A percentile compares a stretch with the other conserved stretches of the same genome.
These are phyloP conservation scores for Globisporangium canariense DNA, from an alignment of 352 stramenopile genomes.

Conservation along the genomic window DNA sequence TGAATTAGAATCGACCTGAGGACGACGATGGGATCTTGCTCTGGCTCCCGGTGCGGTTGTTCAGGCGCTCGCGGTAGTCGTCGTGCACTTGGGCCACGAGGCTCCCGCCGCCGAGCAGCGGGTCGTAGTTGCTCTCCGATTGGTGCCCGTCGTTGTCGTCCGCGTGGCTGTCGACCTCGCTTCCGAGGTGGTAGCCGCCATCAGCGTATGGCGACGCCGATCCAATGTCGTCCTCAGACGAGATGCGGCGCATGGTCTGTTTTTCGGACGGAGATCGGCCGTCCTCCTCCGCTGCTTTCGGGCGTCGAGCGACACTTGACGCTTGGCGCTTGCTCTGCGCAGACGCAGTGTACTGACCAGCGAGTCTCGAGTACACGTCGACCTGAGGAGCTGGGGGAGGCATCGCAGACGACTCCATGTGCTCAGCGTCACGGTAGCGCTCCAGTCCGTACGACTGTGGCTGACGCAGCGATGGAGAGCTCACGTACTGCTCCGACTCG, in stretches of 20 bases:
- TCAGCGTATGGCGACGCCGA: conserved; percentile 3
- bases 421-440: conserved; percentile 12
- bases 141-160: conserved; percentile 24
- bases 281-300: conserved; percentile 29
- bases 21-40: conserved; percentile 18
- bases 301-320: conserved; percentile 25
- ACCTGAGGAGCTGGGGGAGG: conserved; percentile 53
- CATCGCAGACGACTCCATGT: conserved; percentile 22
- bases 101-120: conserved; percentile 53
- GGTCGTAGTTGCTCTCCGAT: conserved; percentile 52
- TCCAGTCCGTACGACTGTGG: conserved; percentile 38
- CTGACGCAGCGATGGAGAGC: conserved; percentile 39
- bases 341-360: conserved; percentile 78
- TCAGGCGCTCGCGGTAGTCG: conserved; percentile 72
- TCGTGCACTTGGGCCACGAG: conserved; percentile 73
- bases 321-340: conserved; percentile 79
- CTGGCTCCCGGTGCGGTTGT: conserved; percentile 33
- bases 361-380: conserved; percentile 81
- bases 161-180: conserved; percentile 18
- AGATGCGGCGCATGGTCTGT: conserved; percentile 15
- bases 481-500: conserved; percentile 52
- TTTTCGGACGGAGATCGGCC: conserved; percentile 25
- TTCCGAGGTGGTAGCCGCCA: conserved; percentile 18
- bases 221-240: conserved; percentile 13
- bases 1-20: conserved; percentile 14